These are phyloP conservation scores for Chalara sp. DNA, from an alignment of 2,329 filamentous ascomycete species.

Conservation along the genomic window DNA sequence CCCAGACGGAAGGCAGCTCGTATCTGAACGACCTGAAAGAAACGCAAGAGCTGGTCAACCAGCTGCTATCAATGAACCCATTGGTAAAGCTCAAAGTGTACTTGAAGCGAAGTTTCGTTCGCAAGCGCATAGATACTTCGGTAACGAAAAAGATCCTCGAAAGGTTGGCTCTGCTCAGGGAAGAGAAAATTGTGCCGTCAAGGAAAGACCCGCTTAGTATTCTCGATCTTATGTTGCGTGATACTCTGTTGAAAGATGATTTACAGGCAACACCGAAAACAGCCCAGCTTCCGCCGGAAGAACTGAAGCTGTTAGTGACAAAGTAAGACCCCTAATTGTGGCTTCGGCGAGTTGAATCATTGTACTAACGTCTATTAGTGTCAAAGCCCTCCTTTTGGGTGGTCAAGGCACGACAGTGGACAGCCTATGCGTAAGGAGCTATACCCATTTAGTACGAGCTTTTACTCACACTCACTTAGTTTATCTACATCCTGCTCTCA, in stretches of 20 bases:
- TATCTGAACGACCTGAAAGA: neutral
- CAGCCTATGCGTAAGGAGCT: constrained; percentile 9
- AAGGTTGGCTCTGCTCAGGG: neutral
- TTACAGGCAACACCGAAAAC: neutral
- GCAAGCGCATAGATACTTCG: neutral
- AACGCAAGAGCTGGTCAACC: neutral
- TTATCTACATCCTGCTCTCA: constrained; percentile 11
- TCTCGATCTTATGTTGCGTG: constrained; percentile 4
- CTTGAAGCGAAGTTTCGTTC: neutral
- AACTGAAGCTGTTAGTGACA: neutral
- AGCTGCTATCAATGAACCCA: neutral
- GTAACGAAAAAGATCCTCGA: neutral
- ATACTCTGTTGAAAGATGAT: neutral
- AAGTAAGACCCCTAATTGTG: neutral
- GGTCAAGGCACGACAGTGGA: constrained; percentile 18
- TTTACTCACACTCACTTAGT: too few relatives aligned
- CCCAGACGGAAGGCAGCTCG: neutral
- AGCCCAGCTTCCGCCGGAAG: neutral
- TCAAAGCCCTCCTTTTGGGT: constrained; percentile 12
- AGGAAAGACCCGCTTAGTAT: constrained; percentile 3
- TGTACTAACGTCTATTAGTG: neutral
- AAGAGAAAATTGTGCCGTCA: constrained; percentile 1
- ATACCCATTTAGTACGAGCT: neutral
- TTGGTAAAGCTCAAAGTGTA: neutral
- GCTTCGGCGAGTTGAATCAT: neutral